Evolutionary conservation across 352 stramenopile genomes (phyloP), one percentile per base, ranked within the genome.

Genomic region (Phytopythium helicoides): DNA sequence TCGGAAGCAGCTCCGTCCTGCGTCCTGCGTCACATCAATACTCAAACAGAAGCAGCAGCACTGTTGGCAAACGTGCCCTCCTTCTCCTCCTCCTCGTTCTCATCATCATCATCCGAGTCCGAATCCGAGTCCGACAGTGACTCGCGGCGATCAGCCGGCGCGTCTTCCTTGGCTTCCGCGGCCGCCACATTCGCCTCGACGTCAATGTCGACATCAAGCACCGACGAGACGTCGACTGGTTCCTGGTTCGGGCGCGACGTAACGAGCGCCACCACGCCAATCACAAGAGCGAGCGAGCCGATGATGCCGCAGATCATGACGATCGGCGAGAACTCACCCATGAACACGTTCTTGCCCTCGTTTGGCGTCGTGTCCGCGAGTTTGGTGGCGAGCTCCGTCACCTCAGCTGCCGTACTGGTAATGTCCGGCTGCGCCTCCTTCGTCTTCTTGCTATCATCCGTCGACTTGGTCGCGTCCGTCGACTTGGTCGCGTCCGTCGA

Each of bases 231-330:
- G 18, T 74, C 60, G 6, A 62, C 48, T 7, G 48, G 47, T 3
- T 52, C 54, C 26, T 70, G 51, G 50, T 50, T 50, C n/a, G 67
- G 60, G 3, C 60, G 39, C 46, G 71, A 64, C 31, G 54, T 59
- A 11, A 78, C 72, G 23, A 92, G 47, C 9, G 68, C 81, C 42
- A 68, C 74, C 19, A 92, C 72, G 31, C 78, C 81, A 34, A 92
- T 58, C 19, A 89, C 76, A 4, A 77, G 73, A 7, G 76, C 81
- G n/a, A 91, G 45, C 23, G 65, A 76, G 50, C 77, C 78, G 49
- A 91, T 74, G 50, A 82, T 68, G 25, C 73, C 76, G 50, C 78
- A 87, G 47, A 87, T 79, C 36, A 88, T 67, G 52, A 89, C 62
- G 15, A 88, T 58, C 0, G 78, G 76, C 14, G 61, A 62, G 37